Percentiles rank a stretch among this genome's conserved stretches.
Conservation (phyloP, 2,329 filamentous ascomycete species). For the Aspergillus calidoustus region DNA sequence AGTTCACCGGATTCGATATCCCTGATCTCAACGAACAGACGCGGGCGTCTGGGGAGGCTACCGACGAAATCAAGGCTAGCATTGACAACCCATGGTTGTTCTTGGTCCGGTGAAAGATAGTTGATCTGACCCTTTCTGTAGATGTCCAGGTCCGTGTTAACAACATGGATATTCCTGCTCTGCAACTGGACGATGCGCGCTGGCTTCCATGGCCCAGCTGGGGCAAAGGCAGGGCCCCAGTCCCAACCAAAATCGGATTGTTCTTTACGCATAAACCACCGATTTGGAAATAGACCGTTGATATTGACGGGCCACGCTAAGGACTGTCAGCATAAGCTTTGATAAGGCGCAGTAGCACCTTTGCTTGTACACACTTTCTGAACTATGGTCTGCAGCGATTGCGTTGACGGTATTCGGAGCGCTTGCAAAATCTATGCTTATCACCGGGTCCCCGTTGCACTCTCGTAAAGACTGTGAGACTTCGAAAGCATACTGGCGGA, state of each 20-base stretch:
- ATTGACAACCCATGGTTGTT: constrained; percentile 63
- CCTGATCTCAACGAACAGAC: constrained; percentile 53
- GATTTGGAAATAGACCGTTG: constrained; percentile 57
- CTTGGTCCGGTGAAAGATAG: constrained; percentile 61
- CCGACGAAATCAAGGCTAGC: constrained; percentile 64
- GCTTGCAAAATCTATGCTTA: constrained; percentile 62
- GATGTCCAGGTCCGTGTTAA: constrained; percentile 63
- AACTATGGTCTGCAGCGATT: constrained; percentile 56
- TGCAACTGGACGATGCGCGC: constrained; percentile 60
- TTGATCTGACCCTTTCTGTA: constrained; percentile 64
- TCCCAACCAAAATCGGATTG: constrained; percentile 70
- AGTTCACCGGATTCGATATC: constrained; percentile 47
- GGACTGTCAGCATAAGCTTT: background rate
- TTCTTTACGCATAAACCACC: constrained; percentile 64
- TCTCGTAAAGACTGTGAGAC: constrained; percentile 52
- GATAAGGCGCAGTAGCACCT: background rate
- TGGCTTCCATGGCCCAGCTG: constrained; percentile 66
- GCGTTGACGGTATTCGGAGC: constrained; percentile 58
- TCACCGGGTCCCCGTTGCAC: constrained; percentile 46
- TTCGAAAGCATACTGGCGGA: constrained; percentile 65
- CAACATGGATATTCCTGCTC: constrained; percentile 49
- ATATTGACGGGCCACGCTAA: constrained; percentile 58
- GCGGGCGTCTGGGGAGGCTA: constrained; percentile 47
- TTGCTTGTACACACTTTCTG: constrained; percentile 44
- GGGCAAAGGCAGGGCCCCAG: constrained; percentile 65